Evolutionary conservation across 352 stramenopile species (phyloP), one percentile per base, ranked within the genome.

Genomic region (Phytophthora sp.): DNA sequence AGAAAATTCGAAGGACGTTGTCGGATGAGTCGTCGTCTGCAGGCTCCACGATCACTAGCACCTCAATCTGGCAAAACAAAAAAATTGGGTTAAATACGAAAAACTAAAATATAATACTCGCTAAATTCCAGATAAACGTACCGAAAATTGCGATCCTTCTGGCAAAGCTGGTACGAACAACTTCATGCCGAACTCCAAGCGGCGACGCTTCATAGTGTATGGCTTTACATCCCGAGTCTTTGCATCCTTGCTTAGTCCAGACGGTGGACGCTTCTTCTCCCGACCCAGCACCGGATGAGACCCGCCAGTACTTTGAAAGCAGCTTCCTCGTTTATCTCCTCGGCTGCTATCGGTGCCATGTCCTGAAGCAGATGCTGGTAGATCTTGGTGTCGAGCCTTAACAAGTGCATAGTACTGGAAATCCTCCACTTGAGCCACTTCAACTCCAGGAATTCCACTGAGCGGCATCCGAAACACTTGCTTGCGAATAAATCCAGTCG

Each of bases 111-210:
- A n/a, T 46, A n/a, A 36, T 27, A 52, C 21, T 23, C 1, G 15
- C n/a, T 23, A 44, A 13, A 8, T 9, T 38, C 15, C 16, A 38
- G 21, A 31, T 7, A 55, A 54, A 69, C 74, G 59, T 61, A 91
- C 83, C 55, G 82, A 87, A 38, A 84, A 89, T 6, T 73, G 67
- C 13, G 84, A 81, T 21, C 80, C 79, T 47, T 87, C 79, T 0
- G 80, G 74, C 9, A 89, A 53, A 15, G 86, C 71, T 8, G 66
- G 55, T 0, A 77, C 74, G 51, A 77, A 84, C 36, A 89, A 63
- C 63, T 91, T 89, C 79, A 87, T 89, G 20, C 82, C 82, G 42
- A 89, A 89, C 53, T 89, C 82, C 8, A 89, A 69, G 7, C 78
- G 80, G 24, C 60, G 46, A 21, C 35, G 42, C 31, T 60, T 73